Evolutionary conservation across 257 asterid species (phyloP), one percentile per base, ranked within the genome.

Genomic region (Buddleja alternifolia): DNA sequence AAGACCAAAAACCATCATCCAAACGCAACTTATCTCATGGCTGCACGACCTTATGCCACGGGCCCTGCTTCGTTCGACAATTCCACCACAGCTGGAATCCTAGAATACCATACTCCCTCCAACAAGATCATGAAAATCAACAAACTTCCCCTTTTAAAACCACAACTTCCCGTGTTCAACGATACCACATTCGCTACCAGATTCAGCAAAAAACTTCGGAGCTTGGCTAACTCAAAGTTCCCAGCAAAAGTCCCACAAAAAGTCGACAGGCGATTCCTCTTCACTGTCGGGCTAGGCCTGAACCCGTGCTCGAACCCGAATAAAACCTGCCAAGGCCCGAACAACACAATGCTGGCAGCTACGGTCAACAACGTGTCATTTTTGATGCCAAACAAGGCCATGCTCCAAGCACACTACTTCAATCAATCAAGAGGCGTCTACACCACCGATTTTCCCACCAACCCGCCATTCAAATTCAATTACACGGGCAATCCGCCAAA

Each of bases 241-340:
- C 91, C 89, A 7, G 87, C 95, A 1, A 80, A 78, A 15, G 90
- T 88, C 2, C 87, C 92, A 1, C 72, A 45, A 19, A 73, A 19
- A 16, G 82, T 85, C 16, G 85, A 82, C 48, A 64, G 75, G 25
- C 73, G 52, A 0, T 88, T 88, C 45, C 74, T 85, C 75, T 88
- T 88, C 78, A 85, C 95, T 0, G 84, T 85, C 10, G 92, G 95
- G 51, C 63, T 85, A n/a, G 92, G 95, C 53, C 47, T 81, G 57
- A 77, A 1, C 64, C 77, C 78, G 2, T 87, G 91, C 59, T 16
- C 78, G 2, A 66, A 52, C 17, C 32, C 78, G 14, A 88, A 78
- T 50, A 70, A 71, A 8, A 73, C 78, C 14, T 88, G 95, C 40
- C 85, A 74, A 48, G 95, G 92, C 40, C 90, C 95, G 16, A 88